Base-by-base conservation (phyloP, 495 filamentous ascomycete genomes). In the Hypoxylon perforatum region DNA sequence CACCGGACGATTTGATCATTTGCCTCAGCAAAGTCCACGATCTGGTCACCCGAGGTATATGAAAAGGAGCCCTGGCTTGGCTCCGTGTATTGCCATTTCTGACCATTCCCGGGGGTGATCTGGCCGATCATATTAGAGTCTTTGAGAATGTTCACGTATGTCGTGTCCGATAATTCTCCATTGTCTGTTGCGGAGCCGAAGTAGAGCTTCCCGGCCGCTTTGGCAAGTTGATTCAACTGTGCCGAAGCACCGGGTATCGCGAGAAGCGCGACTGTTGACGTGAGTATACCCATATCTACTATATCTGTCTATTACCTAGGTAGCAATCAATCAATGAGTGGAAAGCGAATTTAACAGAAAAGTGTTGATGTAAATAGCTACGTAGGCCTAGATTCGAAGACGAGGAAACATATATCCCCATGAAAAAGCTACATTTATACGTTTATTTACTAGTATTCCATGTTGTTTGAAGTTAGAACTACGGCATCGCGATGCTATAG, bases 151-250 rank as follows among this genome's bases (percentile, higher is more conserved):
- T 73, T 63, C 8, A 78, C 55, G 63, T 90, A 90, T 11, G 71
- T 39, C 9, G 77, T 57, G 72, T 90, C 84, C 17, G 69, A 81
- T 53, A 84, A 71, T 67, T 83, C 82, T 7, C 70, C 63, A 57
- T 89, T 87, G 52, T 87, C 78, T 18, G 86, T 86, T 0, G 83
- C 85, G 9, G 83, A 82, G 42, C 87, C 87, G 57, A 90, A 88
- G 75, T 88, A 90, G 14, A 75, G 35, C 52, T 82, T 77, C 57
- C 85, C 82, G 25, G 80, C 80, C 2, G 78, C 77, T 22, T 82
- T 77, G 41, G 84, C 84, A 47, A 87, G 83, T 15, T 81, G 75
- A 55, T 89, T 69, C 15, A 88, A 75, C 55, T 78, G 76, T 8
- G 75, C 67, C 28, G 69, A 68, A 25, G 75, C 73, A 17, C 56